Percentiles rank a stretch among this genome's conserved stretches.
Conservation (phyloP, 2,329 filamentous ascomycete species). For the Scedosporium aurantiacum region DNA sequence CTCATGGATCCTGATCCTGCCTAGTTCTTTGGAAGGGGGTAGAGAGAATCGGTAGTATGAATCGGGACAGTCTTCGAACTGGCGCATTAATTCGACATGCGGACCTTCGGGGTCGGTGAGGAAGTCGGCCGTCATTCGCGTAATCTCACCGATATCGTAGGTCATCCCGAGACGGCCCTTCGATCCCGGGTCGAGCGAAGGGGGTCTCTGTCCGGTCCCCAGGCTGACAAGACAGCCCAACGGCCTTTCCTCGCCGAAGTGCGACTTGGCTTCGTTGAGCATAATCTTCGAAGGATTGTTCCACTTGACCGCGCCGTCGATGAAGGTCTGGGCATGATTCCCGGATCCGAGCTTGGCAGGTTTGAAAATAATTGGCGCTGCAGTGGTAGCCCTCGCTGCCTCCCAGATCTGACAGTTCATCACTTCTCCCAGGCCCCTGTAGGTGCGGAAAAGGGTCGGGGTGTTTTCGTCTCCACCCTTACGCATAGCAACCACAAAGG, state of each 20-base stretch:
- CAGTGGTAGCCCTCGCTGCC: slow-evolving; percentile 18
- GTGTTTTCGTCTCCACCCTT: slow-evolving; percentile 11
- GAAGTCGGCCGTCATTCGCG: neutral
- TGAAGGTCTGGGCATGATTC: slow-evolving; percentile 16
- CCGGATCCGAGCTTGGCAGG: slow-evolving; percentile 15
- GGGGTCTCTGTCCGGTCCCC: slow-evolving; percentile 17
- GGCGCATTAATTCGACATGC: slow-evolving; percentile 11
- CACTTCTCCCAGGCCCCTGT: slow-evolving; percentile 11
- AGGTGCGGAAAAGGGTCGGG: slow-evolving; percentile 16
- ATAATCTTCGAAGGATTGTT: slow-evolving; percentile 21
- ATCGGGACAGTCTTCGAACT: slow-evolving; percentile 9
- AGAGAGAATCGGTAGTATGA: slow-evolving; percentile 21
- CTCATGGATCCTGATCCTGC: slow-evolving; percentile 13
- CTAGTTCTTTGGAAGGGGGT: slow-evolving; percentile 12
- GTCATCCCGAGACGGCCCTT: neutral
- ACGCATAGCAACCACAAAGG: slow-evolving; percentile 17
- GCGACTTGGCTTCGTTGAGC: slow-evolving; percentile 16
- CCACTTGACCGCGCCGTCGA: slow-evolving; percentile 19
- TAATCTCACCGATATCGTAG: neutral
- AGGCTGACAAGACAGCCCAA: slow-evolving; percentile 21
- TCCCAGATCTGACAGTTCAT: slow-evolving; percentile 18
- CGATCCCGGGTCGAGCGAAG: slow-evolving; percentile 1
- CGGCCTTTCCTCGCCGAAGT: slow-evolving; percentile 14
- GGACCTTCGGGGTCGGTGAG: slow-evolving; percentile 13
- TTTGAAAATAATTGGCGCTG: slow-evolving; percentile 19